Evolutionary conservation across 768 basidiomycete genomes (phyloP).

Genomic region (Coprinopsis cinerea): DNA sequence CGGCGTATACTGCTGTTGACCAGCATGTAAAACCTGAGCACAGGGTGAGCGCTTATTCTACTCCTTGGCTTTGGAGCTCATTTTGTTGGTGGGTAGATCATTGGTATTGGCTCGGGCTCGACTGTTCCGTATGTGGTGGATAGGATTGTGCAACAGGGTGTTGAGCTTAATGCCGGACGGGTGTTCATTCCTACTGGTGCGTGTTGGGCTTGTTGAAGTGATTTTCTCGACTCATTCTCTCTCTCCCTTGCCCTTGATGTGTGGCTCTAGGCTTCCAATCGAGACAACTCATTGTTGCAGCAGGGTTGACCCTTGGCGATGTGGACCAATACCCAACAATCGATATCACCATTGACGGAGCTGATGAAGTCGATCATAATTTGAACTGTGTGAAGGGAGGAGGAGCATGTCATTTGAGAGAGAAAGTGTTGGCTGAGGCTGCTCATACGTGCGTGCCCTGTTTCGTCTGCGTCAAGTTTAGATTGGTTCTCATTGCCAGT

Average conservation of each 20-base stretch:
- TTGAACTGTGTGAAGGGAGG: constrained; percentile 97
- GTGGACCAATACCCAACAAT: constrained; percentile 83
- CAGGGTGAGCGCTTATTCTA: constrained; percentile 46
- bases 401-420: constrained; percentile 92
- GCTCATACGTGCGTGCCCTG: constrained; percentile 62
- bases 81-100: constrained; percentile 44
- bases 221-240: neutral
- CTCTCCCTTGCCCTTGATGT: neutral
- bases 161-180: constrained; percentile 66
- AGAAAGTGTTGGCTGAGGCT: constrained; percentile 97
- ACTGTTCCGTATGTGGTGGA: constrained; percentile 98
- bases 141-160: constrained; percentile 81
- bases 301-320: constrained; percentile 76
- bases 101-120: constrained; percentile 88
- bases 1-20: constrained; percentile 94
- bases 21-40: constrained; percentile 78
- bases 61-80: neutral
- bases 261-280: constrained; percentile 76
- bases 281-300: constrained; percentile 85
- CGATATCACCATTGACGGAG: constrained; percentile 97
- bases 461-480: neutral
- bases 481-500: constrained; percentile 2
- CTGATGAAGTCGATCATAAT: constrained; percentile 85
- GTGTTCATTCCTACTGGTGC: constrained; percentile 87
- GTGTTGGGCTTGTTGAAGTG: constrained; percentile 16